Conservation (phyloP, 1,139 yeast species). For the Hyphopichia fennica region DNA sequence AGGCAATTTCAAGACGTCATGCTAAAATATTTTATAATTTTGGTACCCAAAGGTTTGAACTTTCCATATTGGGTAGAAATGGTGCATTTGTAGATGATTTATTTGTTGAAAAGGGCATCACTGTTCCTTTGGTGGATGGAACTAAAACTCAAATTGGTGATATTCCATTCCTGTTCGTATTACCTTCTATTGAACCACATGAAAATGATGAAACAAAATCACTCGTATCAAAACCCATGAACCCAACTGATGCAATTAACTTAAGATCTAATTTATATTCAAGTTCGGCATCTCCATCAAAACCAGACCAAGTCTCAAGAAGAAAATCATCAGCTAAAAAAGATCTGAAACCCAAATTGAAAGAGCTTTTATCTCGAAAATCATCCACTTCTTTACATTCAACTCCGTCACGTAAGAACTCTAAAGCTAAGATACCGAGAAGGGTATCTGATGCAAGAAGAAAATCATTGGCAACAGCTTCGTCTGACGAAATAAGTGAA, state of each 20-base stretch:
- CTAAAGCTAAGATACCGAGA: slow-evolving; percentile 17
- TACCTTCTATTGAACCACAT: slow-evolving; percentile 55
- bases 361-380: neutral
- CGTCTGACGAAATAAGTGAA: slow-evolving; percentile 42
- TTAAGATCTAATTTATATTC: slow-evolving; percentile 47
- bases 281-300: slow-evolving; percentile 21
- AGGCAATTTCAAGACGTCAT: slow-evolving; percentile 89
- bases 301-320: slow-evolving; percentile 4
- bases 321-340: slow-evolving; percentile 1
- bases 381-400: neutral
- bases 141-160: slow-evolving; percentile 92
- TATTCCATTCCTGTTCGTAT: slow-evolving; percentile 79
- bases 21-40: slow-evolving; percentile 94
- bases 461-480: slow-evolving; percentile 40
- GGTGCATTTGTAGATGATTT: slow-evolving; percentile 94
- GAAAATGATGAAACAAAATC: slow-evolving; percentile 21
- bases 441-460: slow-evolving; percentile 39
- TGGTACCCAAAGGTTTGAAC: slow-evolving; percentile 89
- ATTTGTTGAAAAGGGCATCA: slow-evolving; percentile 85
- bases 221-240: slow-evolving; percentile 35
- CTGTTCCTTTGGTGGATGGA: slow-evolving; percentile 79
- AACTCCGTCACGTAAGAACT: slow-evolving; percentile 6
- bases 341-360: slow-evolving; percentile 2
- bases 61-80: slow-evolving; percentile 87
- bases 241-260: slow-evolving; percentile 56